Percentiles rank a stretch among this genome's conserved stretches.
These are phyloP conservation scores for Tolypocladium guangdongense DNA, from an alignment of 2,329 filamentous ascomycete genomes.

Conservation along the genomic window DNA sequence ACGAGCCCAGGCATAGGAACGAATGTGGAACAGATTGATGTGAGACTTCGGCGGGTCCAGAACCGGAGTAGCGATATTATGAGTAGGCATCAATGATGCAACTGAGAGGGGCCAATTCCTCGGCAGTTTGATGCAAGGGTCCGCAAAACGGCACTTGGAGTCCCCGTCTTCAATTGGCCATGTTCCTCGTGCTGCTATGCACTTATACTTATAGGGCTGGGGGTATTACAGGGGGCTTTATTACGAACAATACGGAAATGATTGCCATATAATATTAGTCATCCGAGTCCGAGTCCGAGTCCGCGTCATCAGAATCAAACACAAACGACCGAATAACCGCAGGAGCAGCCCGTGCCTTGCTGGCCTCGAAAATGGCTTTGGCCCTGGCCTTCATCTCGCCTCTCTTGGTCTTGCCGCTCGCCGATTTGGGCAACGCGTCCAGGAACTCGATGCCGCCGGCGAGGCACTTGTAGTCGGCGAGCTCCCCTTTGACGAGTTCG, in stretches of 20 bases:
- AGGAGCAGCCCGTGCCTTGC: neutral
- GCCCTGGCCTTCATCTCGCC: slow-evolving; percentile 32
- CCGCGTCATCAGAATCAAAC: slow-evolving; percentile 7
- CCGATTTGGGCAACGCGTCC: slow-evolving; percentile 47
- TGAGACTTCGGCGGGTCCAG: too few relatives aligned
- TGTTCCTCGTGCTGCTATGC: neutral
- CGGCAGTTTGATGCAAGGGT: too few relatives aligned
- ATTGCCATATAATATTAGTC: neutral
- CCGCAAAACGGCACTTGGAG: too few relatives aligned
- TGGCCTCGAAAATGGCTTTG: slow-evolving; percentile 8
- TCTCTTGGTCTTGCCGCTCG: slow-evolving; percentile 46
- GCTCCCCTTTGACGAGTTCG: slow-evolving; percentile 30
- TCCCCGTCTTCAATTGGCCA: too few relatives aligned
- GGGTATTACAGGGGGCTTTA: too few relatives aligned
- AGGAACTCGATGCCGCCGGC: slow-evolving; percentile 39
- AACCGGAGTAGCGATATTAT: too few relatives aligned
- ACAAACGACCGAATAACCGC: slow-evolving; percentile 3
- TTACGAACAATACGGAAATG: neutral
- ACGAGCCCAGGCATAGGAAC: too few relatives aligned
- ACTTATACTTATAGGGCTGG: too few relatives aligned
- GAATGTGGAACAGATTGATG: too few relatives aligned
- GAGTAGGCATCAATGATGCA: too few relatives aligned
- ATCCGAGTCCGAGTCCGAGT: slow-evolving; percentile 5
- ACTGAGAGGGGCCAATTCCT: too few relatives aligned
- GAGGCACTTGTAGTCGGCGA: slow-evolving; percentile 36